phyloP scores from a whole-genome alignment of 768 basidiomycete species.

The Leccinum truebloodii region DNA sequence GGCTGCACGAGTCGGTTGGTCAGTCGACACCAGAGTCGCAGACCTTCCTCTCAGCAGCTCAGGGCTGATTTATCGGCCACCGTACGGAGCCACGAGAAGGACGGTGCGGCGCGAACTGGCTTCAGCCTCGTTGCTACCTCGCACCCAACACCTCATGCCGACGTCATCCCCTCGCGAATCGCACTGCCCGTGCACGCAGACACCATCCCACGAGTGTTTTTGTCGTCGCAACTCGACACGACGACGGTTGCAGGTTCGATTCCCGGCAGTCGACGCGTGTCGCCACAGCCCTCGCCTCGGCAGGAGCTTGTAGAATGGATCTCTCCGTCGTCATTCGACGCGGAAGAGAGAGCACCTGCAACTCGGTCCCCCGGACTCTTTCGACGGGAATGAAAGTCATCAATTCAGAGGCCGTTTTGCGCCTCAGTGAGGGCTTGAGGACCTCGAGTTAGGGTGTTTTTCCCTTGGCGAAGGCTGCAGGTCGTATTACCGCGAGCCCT shows the following conservation, averaged over 20 bases:
- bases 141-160: conserved; percentile 24
- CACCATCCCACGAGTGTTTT: conserved; percentile 18
- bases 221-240: conserved; percentile 22
- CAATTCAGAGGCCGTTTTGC: conserved; percentile 6
- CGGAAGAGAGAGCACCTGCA: conserved; percentile 19
- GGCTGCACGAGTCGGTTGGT: conserved; percentile 24
- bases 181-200: conserved; percentile 26
- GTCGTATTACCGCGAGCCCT: conserved; percentile 6
- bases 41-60: conserved; percentile 31
- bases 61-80: conserved; percentile 33
- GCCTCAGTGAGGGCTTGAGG: neutral
- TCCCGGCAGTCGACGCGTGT: conserved; percentile 24
- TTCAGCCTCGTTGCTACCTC: conserved; percentile 35
- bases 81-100: conserved; percentile 28
- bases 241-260: conserved; percentile 10
- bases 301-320: conserved; percentile 28
- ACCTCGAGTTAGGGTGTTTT: conserved; percentile 1
- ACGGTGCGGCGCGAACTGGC: conserved; percentile 25
- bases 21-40: conserved; percentile 33
- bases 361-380: conserved; percentile 24
- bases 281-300: conserved; percentile 33
- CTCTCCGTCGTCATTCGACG: conserved; percentile 21
- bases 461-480: conserved; percentile 12
- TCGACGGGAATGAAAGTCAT: conserved; percentile 33
- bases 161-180: conserved; percentile 26